Evolutionary conservation across 2,329 filamentous ascomycete genomes (phyloP), one percentile per base, ranked within the genome.

Genomic region (Fusarium metavorans): DNA sequence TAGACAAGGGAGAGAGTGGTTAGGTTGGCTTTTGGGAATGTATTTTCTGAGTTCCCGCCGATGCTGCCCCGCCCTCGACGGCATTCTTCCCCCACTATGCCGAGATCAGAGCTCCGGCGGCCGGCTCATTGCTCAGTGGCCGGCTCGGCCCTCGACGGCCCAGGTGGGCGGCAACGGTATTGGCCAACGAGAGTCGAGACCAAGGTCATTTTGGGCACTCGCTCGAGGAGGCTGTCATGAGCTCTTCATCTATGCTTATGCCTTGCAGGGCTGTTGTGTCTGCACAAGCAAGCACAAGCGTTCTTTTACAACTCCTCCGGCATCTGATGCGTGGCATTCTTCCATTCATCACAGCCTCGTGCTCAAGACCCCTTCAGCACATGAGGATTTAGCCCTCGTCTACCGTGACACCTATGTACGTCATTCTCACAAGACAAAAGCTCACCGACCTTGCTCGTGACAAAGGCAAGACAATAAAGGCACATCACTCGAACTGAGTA

Each of bases 101-200:
- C 82, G 82, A 83, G 72, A 81, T 83, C 82, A 81, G 81, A 82
- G 73, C 64, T 74, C 69, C 70, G 68, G 45, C 59, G 52, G 60
- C 73, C 71, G 66, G 67, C 68, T 71, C 48, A 13, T 63, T 68
- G 43, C 64, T 77, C 39, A 77, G 45, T 77, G 74, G 74, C 64
- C 72, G 58, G 48, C 64, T 68, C 74, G 66, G 73, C 65, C 67
- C 58, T 50, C 54, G 67, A 66, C 64, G 67, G 73, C 57, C 69
- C 63, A 73, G 68, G 72, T 73, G 64, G 72, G 68, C 59, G 50
- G 57, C 34, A 5, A 45, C 35, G 45, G 14, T 58, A 71, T 72
- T 75, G 60, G 74, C 76, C 72, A 75, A 78, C 72, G 72, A 73
- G 72, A 73, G 32, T 6, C 18, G 37, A 65, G 62, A 45, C 37